These are phyloP conservation scores for Emericellopsis atlantica DNA, from an alignment of 2,329 filamentous ascomycete species.

Conservation along the genomic window DNA sequence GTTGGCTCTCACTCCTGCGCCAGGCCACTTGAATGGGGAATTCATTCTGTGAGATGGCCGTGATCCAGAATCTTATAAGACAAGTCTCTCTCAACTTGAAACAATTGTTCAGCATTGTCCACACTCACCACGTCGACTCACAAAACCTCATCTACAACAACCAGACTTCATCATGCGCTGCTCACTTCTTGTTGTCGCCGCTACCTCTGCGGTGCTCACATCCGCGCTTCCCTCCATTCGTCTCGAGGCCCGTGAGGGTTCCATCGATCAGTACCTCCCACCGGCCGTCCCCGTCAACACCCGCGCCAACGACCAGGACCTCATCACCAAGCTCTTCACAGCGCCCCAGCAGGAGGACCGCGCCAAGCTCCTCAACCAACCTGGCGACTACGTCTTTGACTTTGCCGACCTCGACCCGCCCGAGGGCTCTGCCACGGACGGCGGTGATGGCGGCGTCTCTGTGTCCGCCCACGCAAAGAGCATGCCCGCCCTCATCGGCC, in stretches of 20 bases:
- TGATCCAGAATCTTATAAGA: no score
- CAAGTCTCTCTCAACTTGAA: no score
- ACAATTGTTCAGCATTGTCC: no score
- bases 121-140: neutral
- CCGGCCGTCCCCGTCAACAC: neutral
- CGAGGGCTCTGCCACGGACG: neutral
- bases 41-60: no score
- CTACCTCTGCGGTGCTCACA: neutral
- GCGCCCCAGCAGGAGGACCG: neutral
- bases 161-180: neutral
- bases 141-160: neutral
- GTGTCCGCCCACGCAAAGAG: neutral
- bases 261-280: neutral
- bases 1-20: no score
- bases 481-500: constrained; percentile 1
- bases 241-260: neutral
- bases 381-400: constrained; percentile 1
- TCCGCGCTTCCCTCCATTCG: neutral
- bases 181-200: neutral
- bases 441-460: neutral
- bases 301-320: neutral
- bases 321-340: neutral
- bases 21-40: no score
- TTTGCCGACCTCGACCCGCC: neutral
- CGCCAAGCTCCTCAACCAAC: neutral